A percentile compares a stretch with the other conserved stretches of the same genome.
phyloP scores from a whole-genome alignment of 495 filamentous ascomycete species.

The Aspergillus egyptiacus region DNA sequence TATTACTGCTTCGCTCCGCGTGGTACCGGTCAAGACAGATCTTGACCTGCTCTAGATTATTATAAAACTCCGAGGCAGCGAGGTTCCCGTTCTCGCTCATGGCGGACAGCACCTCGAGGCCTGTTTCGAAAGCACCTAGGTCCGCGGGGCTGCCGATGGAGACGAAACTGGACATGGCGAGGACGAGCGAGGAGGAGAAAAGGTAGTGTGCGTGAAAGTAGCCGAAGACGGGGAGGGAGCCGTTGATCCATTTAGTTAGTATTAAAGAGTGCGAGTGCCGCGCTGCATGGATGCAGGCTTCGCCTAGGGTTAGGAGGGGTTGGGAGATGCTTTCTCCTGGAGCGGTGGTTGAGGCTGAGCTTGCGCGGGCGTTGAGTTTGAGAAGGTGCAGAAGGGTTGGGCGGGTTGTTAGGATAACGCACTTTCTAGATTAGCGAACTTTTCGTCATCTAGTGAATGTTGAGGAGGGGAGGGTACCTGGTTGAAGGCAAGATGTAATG shows the following conservation, averaged over 20 bases:
- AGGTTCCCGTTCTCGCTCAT: conserved; percentile 42
- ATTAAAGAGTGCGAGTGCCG: conserved; percentile 40
- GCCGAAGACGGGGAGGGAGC: conserved; percentile 39
- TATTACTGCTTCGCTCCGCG: conserved; percentile 1
- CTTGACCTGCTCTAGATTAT: conserved; percentile 34
- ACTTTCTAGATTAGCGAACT: conserved; percentile 17
- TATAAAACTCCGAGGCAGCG: conserved; percentile 36
- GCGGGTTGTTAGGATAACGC: conserved; percentile 38
- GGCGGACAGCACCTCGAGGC: conserved; percentile 33
- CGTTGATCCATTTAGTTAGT: conserved; percentile 40
- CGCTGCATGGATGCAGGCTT: background rate
- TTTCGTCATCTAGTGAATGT: background rate
- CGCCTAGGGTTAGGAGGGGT: background rate
- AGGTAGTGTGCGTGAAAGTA: conserved; percentile 45
- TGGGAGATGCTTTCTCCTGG: conserved; percentile 23
- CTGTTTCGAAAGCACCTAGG: conserved; percentile 34
- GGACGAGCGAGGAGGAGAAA: conserved; percentile 37
- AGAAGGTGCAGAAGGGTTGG: conserved; percentile 40
- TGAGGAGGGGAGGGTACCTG: conserved; percentile 13
- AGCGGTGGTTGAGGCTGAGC: background rate
- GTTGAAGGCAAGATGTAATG: conserved; percentile 40
- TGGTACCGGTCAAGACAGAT: conserved; percentile 28
- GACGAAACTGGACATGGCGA: conserved; percentile 41
- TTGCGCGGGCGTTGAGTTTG: conserved; percentile 21
- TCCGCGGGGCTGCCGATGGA: conserved; percentile 35